Percentiles rank a stretch among this genome's conserved stretches.
Evolutionary conservation across 2,329 filamentous ascomycete genomes (phyloP).

Genomic region (Didymella lethalis): DNA sequence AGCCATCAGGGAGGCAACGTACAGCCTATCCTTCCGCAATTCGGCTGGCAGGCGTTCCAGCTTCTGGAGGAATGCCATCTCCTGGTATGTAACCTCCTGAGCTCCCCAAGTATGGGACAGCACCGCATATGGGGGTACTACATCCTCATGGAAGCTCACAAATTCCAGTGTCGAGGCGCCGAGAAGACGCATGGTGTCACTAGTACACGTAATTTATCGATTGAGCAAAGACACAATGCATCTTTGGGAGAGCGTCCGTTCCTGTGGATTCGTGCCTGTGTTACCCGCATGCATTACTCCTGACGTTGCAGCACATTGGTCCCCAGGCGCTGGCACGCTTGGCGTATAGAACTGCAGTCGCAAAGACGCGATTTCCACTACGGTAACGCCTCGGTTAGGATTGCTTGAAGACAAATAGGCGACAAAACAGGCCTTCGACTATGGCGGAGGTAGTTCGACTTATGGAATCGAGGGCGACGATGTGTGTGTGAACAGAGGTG

Average conservation of each 20-base stretch:
- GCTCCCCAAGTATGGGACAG: not conserved
- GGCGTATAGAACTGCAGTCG: too few relatives aligned
- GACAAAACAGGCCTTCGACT: too few relatives aligned
- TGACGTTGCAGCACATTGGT: not conserved
- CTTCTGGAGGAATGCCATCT: conserved; percentile 1
- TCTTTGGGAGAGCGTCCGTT: not conserved
- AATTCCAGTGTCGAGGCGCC: not conserved
- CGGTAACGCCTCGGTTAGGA: not conserved
- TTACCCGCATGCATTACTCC: not conserved
- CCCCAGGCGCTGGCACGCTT: not conserved
- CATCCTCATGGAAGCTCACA: not conserved
- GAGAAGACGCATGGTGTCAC: not conserved
- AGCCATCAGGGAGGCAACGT: not conserved
- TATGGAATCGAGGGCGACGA: not conserved
- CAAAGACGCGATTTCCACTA: not conserved
- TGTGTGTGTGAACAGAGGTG: not conserved
- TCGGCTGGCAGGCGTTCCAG: not conserved
- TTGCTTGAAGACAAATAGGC: too few relatives aligned
- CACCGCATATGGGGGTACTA: not conserved
- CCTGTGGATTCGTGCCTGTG: too few relatives aligned
- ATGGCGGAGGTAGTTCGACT: not conserved
- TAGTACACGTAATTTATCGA: not conserved
- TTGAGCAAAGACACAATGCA: not conserved
- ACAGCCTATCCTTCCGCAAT: not conserved
- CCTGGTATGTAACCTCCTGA: not conserved